Percentiles rank a stretch among this genome's conserved stretches.
Conservation (phyloP, 2,329 filamentous ascomycete genomes). For the Monilinia polystroma region DNA sequence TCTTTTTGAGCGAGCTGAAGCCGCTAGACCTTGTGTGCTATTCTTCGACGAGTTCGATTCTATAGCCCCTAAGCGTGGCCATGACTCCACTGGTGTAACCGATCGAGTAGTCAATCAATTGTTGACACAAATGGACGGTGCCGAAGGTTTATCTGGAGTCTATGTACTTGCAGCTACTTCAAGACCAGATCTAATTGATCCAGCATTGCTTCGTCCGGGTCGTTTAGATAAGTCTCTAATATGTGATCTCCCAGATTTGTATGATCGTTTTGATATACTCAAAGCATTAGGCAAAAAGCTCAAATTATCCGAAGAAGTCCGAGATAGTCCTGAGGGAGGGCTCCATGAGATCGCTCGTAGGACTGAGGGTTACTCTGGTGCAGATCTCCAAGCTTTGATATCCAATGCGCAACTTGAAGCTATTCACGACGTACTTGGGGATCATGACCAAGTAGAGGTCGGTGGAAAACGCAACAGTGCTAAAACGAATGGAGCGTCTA, state of each 20-base stretch:
- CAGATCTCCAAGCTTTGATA: slow-evolving; percentile 89
- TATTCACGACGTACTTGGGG: slow-evolving; percentile 85
- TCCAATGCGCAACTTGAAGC: slow-evolving; percentile 97
- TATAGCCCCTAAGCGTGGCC: slow-evolving; percentile 93
- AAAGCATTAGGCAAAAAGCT: slow-evolving; percentile 80
- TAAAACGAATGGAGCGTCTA: slow-evolving; percentile 34
- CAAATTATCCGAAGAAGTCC: slow-evolving; percentile 66
- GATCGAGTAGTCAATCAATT: slow-evolving; percentile 98
- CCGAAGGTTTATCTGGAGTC: slow-evolving; percentile 89
- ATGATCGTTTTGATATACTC: slow-evolving; percentile 87
- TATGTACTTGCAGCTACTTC: slow-evolving; percentile 96
- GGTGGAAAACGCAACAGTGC: slow-evolving; percentile 32
- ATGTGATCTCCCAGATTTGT: slow-evolving; percentile 78
- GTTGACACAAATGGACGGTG: slow-evolving; percentile 97
- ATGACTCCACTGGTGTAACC: slow-evolving; percentile 97
- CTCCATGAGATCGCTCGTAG: slow-evolving; percentile 66
- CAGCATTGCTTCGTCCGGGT: slow-evolving; percentile 85
- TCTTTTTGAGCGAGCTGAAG: slow-evolving; percentile 87
- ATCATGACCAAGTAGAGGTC: slow-evolving; percentile 48
- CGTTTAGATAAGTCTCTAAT: slow-evolving; percentile 90
- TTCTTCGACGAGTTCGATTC: slow-evolving; percentile 99
- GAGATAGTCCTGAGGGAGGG: slow-evolving; percentile 21
- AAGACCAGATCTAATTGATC: slow-evolving; percentile 91
- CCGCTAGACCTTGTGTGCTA: slow-evolving; percentile 87
- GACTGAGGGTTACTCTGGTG: slow-evolving; percentile 90